Conservation (phyloP, 352 stramenopile species). For the Globisporangium barbulae region DNA sequence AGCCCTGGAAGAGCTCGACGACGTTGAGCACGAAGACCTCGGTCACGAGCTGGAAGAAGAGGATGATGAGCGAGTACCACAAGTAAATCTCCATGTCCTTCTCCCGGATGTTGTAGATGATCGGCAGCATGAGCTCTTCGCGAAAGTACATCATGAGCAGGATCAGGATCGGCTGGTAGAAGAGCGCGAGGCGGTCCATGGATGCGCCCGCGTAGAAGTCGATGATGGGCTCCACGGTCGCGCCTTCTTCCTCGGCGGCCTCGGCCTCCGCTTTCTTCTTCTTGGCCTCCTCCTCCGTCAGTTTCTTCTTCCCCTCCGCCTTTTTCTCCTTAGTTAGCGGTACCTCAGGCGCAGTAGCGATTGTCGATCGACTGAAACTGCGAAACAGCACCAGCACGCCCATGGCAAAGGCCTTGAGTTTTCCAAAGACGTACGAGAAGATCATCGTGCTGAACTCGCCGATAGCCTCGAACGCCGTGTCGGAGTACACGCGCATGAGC, state of each 20-base stretch:
- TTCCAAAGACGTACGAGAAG: conserved; percentile 30
- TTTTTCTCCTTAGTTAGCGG: conserved; percentile 6
- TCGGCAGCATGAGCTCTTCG: conserved; percentile 91
- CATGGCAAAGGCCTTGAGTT: conserved; percentile 34
- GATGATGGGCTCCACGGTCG: conserved; percentile 97
- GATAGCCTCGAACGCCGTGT: conserved; percentile 82
- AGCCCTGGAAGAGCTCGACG: conserved; percentile 96
- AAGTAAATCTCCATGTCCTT: conserved; percentile 98
- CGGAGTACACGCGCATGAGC: conserved; percentile 90
- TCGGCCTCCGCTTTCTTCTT: conserved; percentile 42
- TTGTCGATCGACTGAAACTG: conserved; percentile 50
- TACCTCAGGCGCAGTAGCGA: conserved; percentile 5
- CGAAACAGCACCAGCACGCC: conserved; percentile 40
- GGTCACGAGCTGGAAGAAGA: conserved; percentile 92
- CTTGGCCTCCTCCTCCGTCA: conserved; percentile 26
- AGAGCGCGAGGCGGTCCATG: conserved; percentile 90
- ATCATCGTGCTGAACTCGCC: conserved; percentile 50
- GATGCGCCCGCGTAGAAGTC: conserved; percentile 91
- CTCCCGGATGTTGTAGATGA: conserved; percentile 95
- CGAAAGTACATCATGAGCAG: conserved; percentile 95
- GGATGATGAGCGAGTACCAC: conserved; percentile 94
- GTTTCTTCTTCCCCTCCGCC: conserved; percentile 31
- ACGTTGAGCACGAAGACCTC: conserved; percentile 95
- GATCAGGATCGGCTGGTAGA: conserved; percentile 95
- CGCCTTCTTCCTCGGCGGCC: conserved; percentile 49